These are phyloP conservation scores for Wickerhamiella azyma DNA, from an alignment of 805 yeast genomes.

Conservation along the genomic window DNA sequence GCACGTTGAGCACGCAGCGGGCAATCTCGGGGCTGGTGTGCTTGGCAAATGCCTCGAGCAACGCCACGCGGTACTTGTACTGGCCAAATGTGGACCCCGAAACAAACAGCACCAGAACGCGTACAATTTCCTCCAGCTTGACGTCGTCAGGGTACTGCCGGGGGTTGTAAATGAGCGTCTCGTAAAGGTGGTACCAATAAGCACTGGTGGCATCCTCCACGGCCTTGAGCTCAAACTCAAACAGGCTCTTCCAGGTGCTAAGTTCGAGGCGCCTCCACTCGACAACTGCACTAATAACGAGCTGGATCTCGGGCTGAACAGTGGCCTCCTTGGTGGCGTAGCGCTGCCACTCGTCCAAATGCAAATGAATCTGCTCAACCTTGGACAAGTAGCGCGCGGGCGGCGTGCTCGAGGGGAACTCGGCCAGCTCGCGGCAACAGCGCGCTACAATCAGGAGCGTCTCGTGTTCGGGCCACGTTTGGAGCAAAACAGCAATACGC, in stretches of 20 bases:
- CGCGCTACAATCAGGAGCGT: slow-evolving; percentile 56
- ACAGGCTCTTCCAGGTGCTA: slow-evolving; percentile 68
- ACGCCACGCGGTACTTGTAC: slow-evolving; percentile 40
- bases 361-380: slow-evolving; percentile 73
- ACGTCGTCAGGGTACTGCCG: slow-evolving; percentile 24
- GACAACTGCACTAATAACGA: slow-evolving; percentile 56
- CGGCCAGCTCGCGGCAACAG: slow-evolving; percentile 51
- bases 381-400: slow-evolving; percentile 66
- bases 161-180: slow-evolving; percentile 36
- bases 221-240: slow-evolving; percentile 44
- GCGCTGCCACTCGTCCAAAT: slow-evolving; percentile 83
- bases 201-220: slow-evolving; percentile 41
- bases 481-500: slow-evolving; percentile 35
- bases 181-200: slow-evolving; percentile 90
- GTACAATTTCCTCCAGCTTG: slow-evolving; percentile 29
- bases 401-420: slow-evolving; percentile 52
- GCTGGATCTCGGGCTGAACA: slow-evolving; percentile 39
- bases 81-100: slow-evolving; percentile 72
- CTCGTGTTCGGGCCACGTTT: slow-evolving; percentile 91
- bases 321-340: slow-evolving; percentile 73
- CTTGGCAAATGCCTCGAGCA: slow-evolving; percentile 49
- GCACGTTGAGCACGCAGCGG: slow-evolving; percentile 41
- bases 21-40: slow-evolving; percentile 32
- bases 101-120: slow-evolving; percentile 61
- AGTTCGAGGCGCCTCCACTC: slow-evolving; percentile 86